A percentile compares a stretch with the other conserved stretches of the same genome.
These are phyloP conservation scores for Talaromyces proteolyticus DNA, from an alignment of 495 filamentous ascomycete genomes.

Conservation along the genomic window DNA sequence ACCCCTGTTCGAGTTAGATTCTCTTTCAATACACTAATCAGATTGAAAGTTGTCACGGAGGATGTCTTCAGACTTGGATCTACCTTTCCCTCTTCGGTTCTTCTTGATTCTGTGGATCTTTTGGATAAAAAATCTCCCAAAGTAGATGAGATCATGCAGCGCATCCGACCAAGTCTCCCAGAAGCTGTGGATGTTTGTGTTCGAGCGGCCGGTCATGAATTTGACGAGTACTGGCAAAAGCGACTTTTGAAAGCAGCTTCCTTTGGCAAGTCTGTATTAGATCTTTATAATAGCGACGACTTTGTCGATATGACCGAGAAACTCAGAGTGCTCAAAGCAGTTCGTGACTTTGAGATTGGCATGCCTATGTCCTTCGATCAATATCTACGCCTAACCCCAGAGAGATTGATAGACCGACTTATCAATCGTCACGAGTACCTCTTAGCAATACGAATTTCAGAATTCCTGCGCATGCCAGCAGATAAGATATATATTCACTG, in stretches of 20 bases:
- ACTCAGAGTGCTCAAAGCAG: conserved; percentile 84
- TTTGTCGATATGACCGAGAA: conserved; percentile 99
- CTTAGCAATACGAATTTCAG: conserved; percentile 82
- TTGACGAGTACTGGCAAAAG: conserved; percentile 87
- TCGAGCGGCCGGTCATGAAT: conserved; percentile 87
- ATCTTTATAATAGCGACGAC: conserved; percentile 94
- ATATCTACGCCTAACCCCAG: conserved; percentile 79
- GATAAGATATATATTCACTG: conserved; percentile 93
- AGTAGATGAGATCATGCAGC: conserved; percentile 93
- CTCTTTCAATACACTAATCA: conserved; percentile 7
- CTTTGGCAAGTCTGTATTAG: conserved; percentile 93
- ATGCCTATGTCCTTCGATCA: conserved; percentile 91
- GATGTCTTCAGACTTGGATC: conserved; percentile 86
- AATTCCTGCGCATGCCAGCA: conserved; percentile 79
- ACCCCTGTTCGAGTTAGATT: background rate
- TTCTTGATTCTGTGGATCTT: conserved; percentile 88
- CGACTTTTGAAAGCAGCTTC: conserved; percentile 90
- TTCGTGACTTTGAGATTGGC: conserved; percentile 85
- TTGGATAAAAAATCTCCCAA: conserved; percentile 92
- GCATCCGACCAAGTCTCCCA: conserved; percentile 78
- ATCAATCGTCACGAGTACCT: conserved; percentile 88
- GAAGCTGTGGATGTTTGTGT: conserved; percentile 92
- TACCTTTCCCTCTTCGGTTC: conserved; percentile 77
- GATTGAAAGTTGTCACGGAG: conserved; percentile 60
- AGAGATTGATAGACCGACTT: conserved; percentile 76